Evolutionary conservation across 345 rosid genomes (phyloP), one percentile per base, ranked within the genome.

Genomic region (Arabidopsis arenosa): DNA sequence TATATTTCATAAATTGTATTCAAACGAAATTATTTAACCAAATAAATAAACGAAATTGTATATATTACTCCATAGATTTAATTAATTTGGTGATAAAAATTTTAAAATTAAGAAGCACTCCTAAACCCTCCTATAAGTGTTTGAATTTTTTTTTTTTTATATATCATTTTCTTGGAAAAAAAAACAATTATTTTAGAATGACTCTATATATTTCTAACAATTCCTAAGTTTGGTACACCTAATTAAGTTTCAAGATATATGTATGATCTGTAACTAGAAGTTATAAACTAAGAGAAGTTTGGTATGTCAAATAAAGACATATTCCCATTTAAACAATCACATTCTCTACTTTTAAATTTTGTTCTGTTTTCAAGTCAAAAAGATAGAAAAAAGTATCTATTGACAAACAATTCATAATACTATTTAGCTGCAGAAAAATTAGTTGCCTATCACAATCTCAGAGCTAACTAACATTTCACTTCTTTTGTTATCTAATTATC

Each of bases 351-450:
- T 76, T 76, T 45, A 39, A 2, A 13, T n/a, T 13, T 18, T 21
- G 6, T 61, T 43, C 63, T 68, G 28, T 70, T 63, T 63, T 6
- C 30, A 70, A 76, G 80, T 76, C 66, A 55, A 40, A 52, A 69
- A 68, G 40, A 35, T 7, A 33, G 9, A 39, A 15, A 15, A 68
- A 63, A 63, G 18, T 44, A 1, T 63, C 80, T 63, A 60, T 69
- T 63, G 71, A 70, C 35, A 76, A 23, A 35, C 58, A 65, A 69
- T 62, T 26, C 63, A 54, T 39, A 60, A 40, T 52, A 75, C 69
- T 43, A 52, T 54, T 54, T 76, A 76, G 65, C 65, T 76, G 70
- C 70, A 63, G 53, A 70, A 63, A 32, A 76, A 55, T 76, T 76
- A 63, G 75, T 63, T 70, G 60, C 75, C 59, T 55, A 55, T 76